These are phyloP conservation scores for Mycena venus DNA, from an alignment of 768 basidiomycete genomes.

Conservation along the genomic window DNA sequence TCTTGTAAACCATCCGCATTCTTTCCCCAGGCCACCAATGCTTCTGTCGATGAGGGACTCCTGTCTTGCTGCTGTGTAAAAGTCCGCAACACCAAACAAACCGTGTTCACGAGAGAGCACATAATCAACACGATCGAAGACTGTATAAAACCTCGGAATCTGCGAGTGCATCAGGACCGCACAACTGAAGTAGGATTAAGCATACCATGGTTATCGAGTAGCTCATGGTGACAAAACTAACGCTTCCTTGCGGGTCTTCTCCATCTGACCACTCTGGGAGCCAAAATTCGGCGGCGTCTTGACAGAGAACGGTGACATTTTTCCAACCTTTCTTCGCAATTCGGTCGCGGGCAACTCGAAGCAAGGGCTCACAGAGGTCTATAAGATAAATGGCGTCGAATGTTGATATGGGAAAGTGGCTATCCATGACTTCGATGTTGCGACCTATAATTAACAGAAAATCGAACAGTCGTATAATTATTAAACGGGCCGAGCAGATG, in stretches of 20 bases:
- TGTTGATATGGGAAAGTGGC: conserved; percentile 64
- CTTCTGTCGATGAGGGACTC: not conserved
- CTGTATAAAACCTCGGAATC: not conserved
- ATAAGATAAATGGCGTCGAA: conserved; percentile 81
- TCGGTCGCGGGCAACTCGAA: not conserved
- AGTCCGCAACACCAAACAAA: conserved; percentile 74
- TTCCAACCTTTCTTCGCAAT: not conserved
- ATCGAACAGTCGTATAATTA: not conserved
- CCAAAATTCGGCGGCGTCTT: not conserved
- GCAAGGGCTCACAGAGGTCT: conserved; percentile 48
- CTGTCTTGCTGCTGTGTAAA: not conserved
- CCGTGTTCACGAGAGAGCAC: conserved; percentile 63
- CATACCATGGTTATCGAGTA: not conserved
- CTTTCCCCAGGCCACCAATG: not conserved
- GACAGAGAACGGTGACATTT: not conserved
- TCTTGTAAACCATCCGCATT: not conserved
- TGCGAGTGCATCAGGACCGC: not conserved
- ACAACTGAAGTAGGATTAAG: not conserved
- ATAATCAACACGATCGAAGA: not conserved
- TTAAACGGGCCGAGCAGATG: not conserved
- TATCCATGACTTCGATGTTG: conserved; percentile 83
- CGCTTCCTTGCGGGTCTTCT: not conserved
- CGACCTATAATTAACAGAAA: no score
- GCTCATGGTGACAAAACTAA: not conserved
- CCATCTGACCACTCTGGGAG: not conserved